Evolutionary conservation across 2,329 filamentous ascomycete species (phyloP).

Genomic region (Westerdykella ornata): DNA sequence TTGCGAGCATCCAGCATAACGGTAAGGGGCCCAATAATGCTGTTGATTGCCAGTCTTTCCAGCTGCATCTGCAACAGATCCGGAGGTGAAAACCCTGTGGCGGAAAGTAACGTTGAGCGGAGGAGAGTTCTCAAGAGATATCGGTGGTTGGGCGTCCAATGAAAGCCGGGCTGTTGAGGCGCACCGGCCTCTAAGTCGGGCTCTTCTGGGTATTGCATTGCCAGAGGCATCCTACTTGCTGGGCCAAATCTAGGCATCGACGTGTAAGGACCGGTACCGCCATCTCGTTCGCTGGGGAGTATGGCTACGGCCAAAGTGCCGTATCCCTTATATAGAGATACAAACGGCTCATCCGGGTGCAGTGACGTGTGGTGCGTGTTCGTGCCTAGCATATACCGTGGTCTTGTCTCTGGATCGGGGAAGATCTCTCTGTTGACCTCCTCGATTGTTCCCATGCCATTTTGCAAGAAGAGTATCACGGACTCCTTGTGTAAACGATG

Average conservation of each 20-base stretch:
- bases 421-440: conserved; percentile 67
- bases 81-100: conserved; percentile 51
- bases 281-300: conserved; percentile 38
- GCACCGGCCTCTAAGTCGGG: conserved; percentile 13
- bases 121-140: conserved; percentile 61
- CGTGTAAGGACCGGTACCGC: conserved; percentile 21
- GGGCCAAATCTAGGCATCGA: conserved; percentile 11
- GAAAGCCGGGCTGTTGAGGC: conserved; percentile 15
- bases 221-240: conserved; percentile 1
- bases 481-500: conserved; percentile 61
- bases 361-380: conserved; percentile 53
- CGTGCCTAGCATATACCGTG: conserved; percentile 69
- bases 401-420: conserved; percentile 56
- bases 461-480: conserved; percentile 69
- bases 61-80: conserved; percentile 68
- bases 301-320: conserved; percentile 54
- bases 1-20: conserved; percentile 72
- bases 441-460: conserved; percentile 80
- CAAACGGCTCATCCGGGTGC: conserved; percentile 42
- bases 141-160: conserved; percentile 42
- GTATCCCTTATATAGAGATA: conserved; percentile 51
- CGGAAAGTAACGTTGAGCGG: conserved; percentile 56
- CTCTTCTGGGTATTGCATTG: conserved; percentile 8
- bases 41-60: conserved; percentile 67
- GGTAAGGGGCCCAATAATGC: conserved; percentile 74